phyloP scores from a whole-genome alignment of 129 eudicot species.

The Centella asiatica region DNA sequence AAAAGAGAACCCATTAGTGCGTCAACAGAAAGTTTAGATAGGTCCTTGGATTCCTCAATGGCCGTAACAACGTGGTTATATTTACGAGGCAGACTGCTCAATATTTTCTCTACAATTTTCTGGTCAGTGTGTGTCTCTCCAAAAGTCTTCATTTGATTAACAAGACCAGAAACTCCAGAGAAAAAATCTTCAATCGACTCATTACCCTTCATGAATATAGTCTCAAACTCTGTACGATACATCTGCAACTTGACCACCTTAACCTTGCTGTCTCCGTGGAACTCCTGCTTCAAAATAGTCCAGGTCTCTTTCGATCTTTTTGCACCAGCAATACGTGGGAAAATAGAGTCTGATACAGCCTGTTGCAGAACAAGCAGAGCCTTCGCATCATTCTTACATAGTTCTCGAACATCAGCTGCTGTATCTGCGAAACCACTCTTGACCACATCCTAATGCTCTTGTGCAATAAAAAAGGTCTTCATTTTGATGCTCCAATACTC shows the following conservation, averaged over 20 bases:
- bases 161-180: too few relatives aligned
- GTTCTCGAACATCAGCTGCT: not conserved
- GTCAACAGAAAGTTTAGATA: not conserved
- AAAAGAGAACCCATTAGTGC: constrained; percentile 10
- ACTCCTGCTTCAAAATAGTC: not conserved
- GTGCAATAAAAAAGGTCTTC: too few relatives aligned
- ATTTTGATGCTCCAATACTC: too few relatives aligned
- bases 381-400: not conserved
- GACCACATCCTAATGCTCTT: too few relatives aligned
- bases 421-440: not conserved
- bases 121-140: not conserved
- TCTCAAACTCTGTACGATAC: not conserved
- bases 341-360: not conserved
- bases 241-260: not conserved
- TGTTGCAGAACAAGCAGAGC: not conserved
- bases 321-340: not conserved
- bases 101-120: not conserved
- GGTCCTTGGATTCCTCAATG: constrained; percentile 12
- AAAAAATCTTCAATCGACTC: not conserved
- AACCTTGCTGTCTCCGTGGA: not conserved
- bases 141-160: not conserved
- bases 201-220: too few relatives aligned
- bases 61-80: constrained; percentile 14
- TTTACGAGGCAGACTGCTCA: not conserved
- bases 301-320: not conserved